Evolutionary conservation across 2,329 filamentous ascomycete genomes (phyloP).

Genomic region (Trichoderma afroharzianum): DNA sequence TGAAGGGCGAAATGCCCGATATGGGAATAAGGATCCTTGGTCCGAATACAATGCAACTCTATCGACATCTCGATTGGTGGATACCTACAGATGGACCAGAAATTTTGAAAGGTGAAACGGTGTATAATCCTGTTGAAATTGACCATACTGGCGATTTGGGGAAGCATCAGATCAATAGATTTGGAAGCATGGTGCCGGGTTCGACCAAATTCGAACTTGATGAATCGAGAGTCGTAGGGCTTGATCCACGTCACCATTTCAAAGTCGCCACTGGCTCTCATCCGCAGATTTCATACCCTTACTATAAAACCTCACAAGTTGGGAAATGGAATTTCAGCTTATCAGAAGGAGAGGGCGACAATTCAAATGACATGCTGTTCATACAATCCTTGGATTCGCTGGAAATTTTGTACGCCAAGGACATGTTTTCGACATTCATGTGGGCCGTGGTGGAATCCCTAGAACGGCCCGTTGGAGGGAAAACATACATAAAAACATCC

Average conservation of each 20-base stretch:
- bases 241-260: background rate
- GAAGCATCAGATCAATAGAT: no score
- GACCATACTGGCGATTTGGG: background rate
- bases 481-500: background rate
- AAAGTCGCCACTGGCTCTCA: background rate
- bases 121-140: background rate
- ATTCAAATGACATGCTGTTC: background rate
- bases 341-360: background rate
- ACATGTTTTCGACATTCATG: slow-evolving; percentile 32
- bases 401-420: slow-evolving; percentile 23
- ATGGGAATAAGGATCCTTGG: background rate
- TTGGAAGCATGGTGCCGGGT: background rate
- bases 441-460: slow-evolving; percentile 22
- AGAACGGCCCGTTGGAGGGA: background rate
- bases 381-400: background rate
- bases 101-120: background rate
- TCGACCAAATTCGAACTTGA: background rate
- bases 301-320: background rate
- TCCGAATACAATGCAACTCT: background rate
- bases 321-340: background rate
- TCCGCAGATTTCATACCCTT: background rate
- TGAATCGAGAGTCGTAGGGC: background rate
- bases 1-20: background rate
- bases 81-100: background rate
- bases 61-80: slow-evolving; percentile 6